These are phyloP conservation scores for Globisporangium nodosum DNA, from an alignment of 352 stramenopile species.

Conservation along the genomic window DNA sequence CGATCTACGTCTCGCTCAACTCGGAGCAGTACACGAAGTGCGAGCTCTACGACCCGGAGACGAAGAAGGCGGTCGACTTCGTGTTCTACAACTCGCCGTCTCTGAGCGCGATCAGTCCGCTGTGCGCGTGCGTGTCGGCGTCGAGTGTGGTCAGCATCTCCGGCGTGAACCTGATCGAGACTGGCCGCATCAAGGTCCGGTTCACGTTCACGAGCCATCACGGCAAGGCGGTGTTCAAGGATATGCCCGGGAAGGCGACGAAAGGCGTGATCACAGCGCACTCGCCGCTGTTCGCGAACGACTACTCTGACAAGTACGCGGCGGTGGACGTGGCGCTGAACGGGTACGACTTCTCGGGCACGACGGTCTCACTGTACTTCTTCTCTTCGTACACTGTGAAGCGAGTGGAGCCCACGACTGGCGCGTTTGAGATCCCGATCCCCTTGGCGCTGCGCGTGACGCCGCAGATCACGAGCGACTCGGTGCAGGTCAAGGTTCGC, in stretches of 20 bases:
- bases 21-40: slow-evolving; percentile 73
- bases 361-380: slow-evolving; percentile 39
- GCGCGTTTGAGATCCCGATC: slow-evolving; percentile 58
- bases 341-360: slow-evolving; percentile 58
- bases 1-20: slow-evolving; percentile 70
- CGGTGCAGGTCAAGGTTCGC: slow-evolving; percentile 33
- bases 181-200: slow-evolving; percentile 63
- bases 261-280: slow-evolving; percentile 47
- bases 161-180: slow-evolving; percentile 71
- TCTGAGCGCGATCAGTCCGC: slow-evolving; percentile 43
- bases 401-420: slow-evolving; percentile 36
- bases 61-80: slow-evolving; percentile 40
- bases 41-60: slow-evolving; percentile 46
- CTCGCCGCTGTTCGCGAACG: slow-evolving; percentile 40
- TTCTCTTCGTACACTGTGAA: slow-evolving; percentile 46
- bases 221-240: slow-evolving; percentile 27
- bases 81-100: slow-evolving; percentile 69
- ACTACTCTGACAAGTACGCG: slow-evolving; percentile 41
- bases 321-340: slow-evolving; percentile 62
- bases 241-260: slow-evolving; percentile 24
- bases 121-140: slow-evolving; percentile 46
- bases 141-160: slow-evolving; percentile 49
- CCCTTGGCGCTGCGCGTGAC: slow-evolving; percentile 29
- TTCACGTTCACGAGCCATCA: slow-evolving; percentile 33
- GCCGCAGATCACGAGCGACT: slow-evolving; percentile 41